Percentiles rank a stretch among this genome's conserved stretches.
Evolutionary conservation across 2,329 filamentous ascomycete genomes (phyloP).

Genomic region (Biscogniauxia sp.): DNA sequence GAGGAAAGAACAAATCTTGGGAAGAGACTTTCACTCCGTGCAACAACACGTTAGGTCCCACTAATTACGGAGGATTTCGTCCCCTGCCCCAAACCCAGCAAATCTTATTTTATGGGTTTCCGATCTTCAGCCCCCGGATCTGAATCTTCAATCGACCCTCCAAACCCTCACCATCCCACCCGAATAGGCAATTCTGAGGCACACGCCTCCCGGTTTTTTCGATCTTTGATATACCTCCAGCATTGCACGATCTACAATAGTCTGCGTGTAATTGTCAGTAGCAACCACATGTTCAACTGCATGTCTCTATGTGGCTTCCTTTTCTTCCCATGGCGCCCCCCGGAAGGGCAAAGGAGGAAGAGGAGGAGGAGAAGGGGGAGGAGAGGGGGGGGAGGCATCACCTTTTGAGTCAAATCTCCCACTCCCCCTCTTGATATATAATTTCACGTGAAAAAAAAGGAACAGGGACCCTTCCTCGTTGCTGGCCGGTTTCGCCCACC

Average conservation of each 20-base stretch:
- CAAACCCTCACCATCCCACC: constrained; percentile 18
- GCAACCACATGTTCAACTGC: not conserved
- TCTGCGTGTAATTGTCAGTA: not conserved
- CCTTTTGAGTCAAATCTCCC: too few species aligned
- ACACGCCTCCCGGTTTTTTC: not conserved
- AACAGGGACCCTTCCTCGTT: not conserved
- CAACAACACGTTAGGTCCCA: constrained; percentile 1
- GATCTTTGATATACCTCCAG: not conserved
- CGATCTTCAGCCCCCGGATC: constrained; percentile 25
- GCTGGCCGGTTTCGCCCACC: not conserved
- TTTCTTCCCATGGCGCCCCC: not conserved
- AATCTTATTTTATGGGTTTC: constrained; percentile 30
- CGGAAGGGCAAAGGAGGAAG: not conserved
- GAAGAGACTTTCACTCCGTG: not conserved
- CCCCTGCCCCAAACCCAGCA: constrained; percentile 18
- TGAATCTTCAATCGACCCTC: constrained; percentile 17
- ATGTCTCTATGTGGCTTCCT: not conserved
- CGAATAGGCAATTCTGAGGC: constrained; percentile 2
- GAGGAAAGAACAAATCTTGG: too few species aligned
- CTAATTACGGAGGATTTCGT: constrained; percentile 7
- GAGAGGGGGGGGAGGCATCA: too few species aligned
- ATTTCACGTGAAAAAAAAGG: not conserved
- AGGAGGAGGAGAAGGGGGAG: too few species aligned
- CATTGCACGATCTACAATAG: not conserved
- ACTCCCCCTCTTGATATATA: not conserved